Conservation (phyloP, 768 basidiomycete genomes). For the Cytidiella melzeri region DNA sequence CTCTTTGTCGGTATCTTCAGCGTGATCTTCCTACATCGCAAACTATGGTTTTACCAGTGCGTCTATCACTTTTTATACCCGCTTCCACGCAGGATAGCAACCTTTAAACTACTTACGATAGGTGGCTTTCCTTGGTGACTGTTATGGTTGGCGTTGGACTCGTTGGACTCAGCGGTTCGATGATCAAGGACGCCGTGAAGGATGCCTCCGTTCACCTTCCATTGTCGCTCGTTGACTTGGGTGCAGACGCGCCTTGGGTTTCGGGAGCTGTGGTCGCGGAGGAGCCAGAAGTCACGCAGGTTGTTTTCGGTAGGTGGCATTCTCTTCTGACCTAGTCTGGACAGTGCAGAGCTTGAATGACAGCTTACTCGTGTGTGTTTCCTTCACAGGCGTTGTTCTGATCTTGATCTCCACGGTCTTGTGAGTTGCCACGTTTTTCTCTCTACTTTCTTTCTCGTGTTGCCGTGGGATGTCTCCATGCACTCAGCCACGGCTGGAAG, state of each 20-base stretch:
- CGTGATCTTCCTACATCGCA: constrained; percentile 84
- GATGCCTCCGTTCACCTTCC: constrained; percentile 32
- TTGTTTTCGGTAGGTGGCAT: constrained; percentile 58
- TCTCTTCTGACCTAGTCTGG: neutral
- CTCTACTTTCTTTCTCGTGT: too few relatives aligned
- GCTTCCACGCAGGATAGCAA: constrained; percentile 2
- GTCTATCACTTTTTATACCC: constrained; percentile 15
- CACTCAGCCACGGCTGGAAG: too few relatives aligned
- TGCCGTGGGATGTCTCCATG: too few relatives aligned
- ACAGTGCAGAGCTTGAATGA: neutral
- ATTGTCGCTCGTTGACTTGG: constrained; percentile 19
- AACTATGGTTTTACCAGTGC: constrained; percentile 84
- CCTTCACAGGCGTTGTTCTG: constrained; percentile 73
- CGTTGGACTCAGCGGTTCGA: constrained; percentile 85
- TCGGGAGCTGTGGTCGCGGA: constrained; percentile 33
- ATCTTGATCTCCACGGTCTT: constrained; percentile 93
- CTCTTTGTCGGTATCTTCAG: constrained; percentile 90
- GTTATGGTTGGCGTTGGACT: constrained; percentile 82
- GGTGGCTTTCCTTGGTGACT: constrained; percentile 86
- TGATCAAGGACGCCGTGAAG: constrained; percentile 70
- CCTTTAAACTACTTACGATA: constrained; percentile 24
- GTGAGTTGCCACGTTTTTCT: too few relatives aligned
- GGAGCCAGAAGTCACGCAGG: constrained; percentile 58
- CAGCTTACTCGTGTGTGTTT: too few relatives aligned
- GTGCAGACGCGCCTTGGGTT: neutral